phyloP scores from a whole-genome alignment of 1,284 basidiomycete species.

The Malassezia caprae region DNA sequence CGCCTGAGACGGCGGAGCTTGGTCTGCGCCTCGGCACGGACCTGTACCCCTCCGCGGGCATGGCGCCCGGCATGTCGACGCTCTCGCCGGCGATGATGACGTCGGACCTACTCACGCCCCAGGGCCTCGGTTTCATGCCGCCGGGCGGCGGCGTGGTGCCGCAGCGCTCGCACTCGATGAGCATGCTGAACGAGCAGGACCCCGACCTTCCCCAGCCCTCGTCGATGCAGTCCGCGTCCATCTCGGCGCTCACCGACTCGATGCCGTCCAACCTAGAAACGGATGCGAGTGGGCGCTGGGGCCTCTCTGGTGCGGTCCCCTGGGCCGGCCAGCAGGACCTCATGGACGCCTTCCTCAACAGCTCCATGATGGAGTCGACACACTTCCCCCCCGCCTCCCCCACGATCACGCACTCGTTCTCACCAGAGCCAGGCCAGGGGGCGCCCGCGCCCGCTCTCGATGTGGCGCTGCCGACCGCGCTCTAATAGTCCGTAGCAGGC shows the following conservation, averaged over 20 bases:
- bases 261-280: neutral
- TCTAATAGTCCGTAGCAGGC: neutral
- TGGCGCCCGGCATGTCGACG: conserved; percentile 1
- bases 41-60: neutral
- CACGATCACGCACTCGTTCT: neutral
- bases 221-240: neutral
- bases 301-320: neutral
- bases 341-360: conserved; percentile 15
- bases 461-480: neutral
- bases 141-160: neutral
- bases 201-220: neutral
- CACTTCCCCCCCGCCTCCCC: neutral
- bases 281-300: conserved; percentile 5
- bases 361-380: conserved; percentile 3
- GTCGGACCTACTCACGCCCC: neutral
- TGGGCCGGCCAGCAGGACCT: conserved; percentile 10
- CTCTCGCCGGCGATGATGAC: neutral
- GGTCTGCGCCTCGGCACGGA: neutral
- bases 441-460: neutral
- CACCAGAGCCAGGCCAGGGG: neutral
- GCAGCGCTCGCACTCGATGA: conserved; percentile 13
- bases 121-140: neutral
- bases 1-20: neutral
- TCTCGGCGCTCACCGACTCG: conserved; percentile 6
- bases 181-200: conserved; percentile 7